A percentile compares a stretch with the other conserved stretches of the same genome.
These are phyloP conservation scores for Globisporangium cystogenes DNA, from an alignment of 352 stramenopile species.

Conservation along the genomic window DNA sequence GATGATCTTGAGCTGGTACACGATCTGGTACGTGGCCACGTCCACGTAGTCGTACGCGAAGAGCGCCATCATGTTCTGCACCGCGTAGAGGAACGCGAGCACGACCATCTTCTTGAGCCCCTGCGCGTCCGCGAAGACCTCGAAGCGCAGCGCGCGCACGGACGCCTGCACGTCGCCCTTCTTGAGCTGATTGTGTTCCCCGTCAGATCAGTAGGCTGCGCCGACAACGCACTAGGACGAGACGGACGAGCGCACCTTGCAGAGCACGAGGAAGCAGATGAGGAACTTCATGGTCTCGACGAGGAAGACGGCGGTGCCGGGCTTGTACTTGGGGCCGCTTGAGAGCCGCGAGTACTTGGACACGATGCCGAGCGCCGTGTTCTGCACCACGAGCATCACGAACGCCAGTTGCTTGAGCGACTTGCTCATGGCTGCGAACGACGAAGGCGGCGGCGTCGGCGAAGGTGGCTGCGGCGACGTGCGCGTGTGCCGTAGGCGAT, in stretches of 20 bases:
- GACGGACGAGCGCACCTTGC: conserved; percentile 20
- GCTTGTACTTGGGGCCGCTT: conserved; percentile 74
- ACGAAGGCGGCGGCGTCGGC: background rate
- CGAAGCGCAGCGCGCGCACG: conserved; percentile 52
- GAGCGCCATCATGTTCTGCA: conserved; percentile 86
- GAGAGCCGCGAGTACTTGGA: conserved; percentile 83
- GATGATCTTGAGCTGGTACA: conserved; percentile 91
- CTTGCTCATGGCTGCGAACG: conserved; percentile 18
- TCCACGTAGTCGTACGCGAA: conserved; percentile 88
- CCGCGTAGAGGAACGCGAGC: conserved; percentile 79
- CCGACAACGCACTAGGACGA: too few relatives aligned
- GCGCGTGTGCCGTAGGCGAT: background rate
- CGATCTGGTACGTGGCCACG: conserved; percentile 87
- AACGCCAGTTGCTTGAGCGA: conserved; percentile 77
- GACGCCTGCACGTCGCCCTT: conserved; percentile 46
- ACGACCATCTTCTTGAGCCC: conserved; percentile 85
- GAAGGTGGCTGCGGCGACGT: background rate
- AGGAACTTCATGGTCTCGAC: conserved; percentile 82
- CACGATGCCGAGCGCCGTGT: conserved; percentile 81
- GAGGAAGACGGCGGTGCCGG: conserved; percentile 71
- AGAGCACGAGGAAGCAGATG: conserved; percentile 70
- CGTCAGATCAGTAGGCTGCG: too few relatives aligned
- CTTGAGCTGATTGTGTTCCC: conserved; percentile 26
- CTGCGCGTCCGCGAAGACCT: conserved; percentile 73
- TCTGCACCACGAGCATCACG: conserved; percentile 83